These are phyloP conservation scores for Solanum medicagineum DNA, from an alignment of 257 asterid species.

Conservation along the genomic window DNA sequence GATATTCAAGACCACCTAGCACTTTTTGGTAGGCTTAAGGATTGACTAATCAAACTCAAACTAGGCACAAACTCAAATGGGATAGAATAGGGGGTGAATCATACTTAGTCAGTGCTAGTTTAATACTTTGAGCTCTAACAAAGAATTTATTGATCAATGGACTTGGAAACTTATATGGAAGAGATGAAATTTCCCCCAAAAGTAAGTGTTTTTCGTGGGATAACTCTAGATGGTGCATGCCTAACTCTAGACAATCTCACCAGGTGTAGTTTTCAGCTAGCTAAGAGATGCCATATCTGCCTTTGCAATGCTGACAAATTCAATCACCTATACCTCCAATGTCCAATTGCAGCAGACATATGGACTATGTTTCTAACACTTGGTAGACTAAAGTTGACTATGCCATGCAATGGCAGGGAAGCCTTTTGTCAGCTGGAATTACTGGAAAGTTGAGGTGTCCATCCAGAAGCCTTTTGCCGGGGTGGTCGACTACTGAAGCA, in stretches of 20 bases:
- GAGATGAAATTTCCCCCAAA: not conserved
- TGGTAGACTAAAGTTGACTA: not conserved
- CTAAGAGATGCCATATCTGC: not conserved
- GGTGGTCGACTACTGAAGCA: too few species aligned
- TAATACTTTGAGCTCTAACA: not conserved
- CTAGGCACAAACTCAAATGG: not conserved
- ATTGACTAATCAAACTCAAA: not conserved
- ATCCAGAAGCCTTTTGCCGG: not conserved
- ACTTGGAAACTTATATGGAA: not conserved
- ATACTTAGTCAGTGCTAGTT: not conserved
- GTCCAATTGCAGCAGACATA: not conserved
- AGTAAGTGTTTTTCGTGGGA: not conserved
- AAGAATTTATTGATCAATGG: not conserved
- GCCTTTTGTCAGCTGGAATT: not conserved
- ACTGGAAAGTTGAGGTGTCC: not conserved
- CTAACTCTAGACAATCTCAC: not conserved
- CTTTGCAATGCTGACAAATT: not conserved
- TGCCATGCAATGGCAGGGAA: not conserved
- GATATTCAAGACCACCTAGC: not conserved
- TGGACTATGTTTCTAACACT: not conserved
- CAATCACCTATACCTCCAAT: not conserved
- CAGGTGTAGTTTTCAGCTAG: not conserved
- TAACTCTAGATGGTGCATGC: not conserved
- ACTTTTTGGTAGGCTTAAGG: not conserved
- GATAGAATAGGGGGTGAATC: not conserved